Evolutionary conservation across 306 rosid genomes (phyloP).

Genomic region (Mimosa pudica): DNA sequence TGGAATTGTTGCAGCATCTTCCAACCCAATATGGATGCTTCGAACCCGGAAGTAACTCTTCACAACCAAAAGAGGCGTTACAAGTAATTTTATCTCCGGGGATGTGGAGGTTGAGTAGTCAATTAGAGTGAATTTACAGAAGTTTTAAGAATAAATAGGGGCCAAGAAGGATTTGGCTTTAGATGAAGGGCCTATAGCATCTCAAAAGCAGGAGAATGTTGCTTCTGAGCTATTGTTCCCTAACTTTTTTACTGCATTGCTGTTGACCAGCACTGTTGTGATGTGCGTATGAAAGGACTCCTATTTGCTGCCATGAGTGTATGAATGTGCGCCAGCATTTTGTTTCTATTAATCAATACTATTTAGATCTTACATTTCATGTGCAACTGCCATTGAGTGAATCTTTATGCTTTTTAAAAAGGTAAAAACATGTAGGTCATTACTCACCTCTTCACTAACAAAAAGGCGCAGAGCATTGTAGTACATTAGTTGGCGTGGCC

Average conservation of each 20-base stretch:
- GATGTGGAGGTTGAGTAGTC: background rate
- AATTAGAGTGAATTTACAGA: background rate
- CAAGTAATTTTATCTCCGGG: background rate
- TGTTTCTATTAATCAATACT: background rate
- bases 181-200: background rate
- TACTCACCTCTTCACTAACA: slow-evolving; percentile 78
- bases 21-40: background rate
- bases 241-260: background rate
- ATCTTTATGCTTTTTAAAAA: background rate
- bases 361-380: background rate
- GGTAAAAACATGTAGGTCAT: slow-evolving; percentile 20
- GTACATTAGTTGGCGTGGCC: slow-evolving; percentile 77
- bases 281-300: background rate
- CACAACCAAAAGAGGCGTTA: background rate
- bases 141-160: background rate
- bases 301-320: background rate
- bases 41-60: background rate
- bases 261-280: background rate
- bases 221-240: background rate
- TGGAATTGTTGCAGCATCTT: background rate
- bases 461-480: slow-evolving; percentile 72
- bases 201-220: background rate
- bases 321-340: background rate
- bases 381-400: background rate
- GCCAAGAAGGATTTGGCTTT: background rate